Evolutionary conservation across 495 filamentous ascomycete species (phyloP), one percentile per base, ranked within the genome.

Genomic region (Mytilinidion resinicola): DNA sequence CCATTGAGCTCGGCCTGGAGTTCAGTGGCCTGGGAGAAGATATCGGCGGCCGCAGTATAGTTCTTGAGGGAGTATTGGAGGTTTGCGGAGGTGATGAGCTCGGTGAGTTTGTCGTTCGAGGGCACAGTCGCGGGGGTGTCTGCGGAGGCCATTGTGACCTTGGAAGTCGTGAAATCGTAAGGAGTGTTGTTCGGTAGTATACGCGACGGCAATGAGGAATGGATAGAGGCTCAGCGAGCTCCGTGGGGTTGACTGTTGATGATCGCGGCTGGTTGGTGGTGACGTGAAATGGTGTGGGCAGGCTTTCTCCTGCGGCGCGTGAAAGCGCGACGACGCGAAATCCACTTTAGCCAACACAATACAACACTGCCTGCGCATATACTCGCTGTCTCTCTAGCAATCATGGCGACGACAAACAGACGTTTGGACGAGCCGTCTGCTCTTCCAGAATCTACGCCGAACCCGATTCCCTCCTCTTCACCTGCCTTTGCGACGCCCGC

Each of bases 1-100:
- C 92, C 93, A 73, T 96, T 90, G 68, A 96, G 77, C 70, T 88
- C 82, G 51, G 89, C 89, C 69, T 99, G 93, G 57, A 96, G 76
- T 69, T 93, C 90, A 41, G 88, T 87, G 15, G 93, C 93, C 57
- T 88, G 82, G 8, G 89, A 88, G 72, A 90, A 99, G 43, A 88
- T 73, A 68, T 97, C 93, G 19, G 90, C 82, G 25, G 93, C 89
- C 42, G 83, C 80, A 58, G 84, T 82, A 68, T 90, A 92, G 65
- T 96, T 85, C 76, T 92, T 96, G 61, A 86, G 83, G 11, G 85
- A 84, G 71, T 93, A 96, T 62, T 87, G 82, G 14, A 82, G 79
- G 30, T 80, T 77, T 21, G 86, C 86, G 57, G 79, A 73, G 43
- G 78, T 75, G 51, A 77, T 80, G 38, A 88, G 74, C 60, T 72